phyloP scores from a whole-genome alignment of 108 stramenopile species.

The Mediolabrus comicus region DNA sequence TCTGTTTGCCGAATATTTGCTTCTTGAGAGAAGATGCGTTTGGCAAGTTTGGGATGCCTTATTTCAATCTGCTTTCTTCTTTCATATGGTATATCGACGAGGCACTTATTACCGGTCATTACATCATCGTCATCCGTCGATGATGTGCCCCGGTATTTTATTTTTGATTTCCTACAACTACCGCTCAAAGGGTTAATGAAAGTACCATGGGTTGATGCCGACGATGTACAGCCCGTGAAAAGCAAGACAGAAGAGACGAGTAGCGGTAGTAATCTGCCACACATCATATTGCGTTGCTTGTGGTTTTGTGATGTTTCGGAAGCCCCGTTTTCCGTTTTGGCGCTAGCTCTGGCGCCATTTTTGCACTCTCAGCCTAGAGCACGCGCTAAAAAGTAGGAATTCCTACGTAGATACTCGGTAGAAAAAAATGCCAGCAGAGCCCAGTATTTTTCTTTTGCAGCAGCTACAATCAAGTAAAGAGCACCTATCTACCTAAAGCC shows the following conservation, averaged over 20 bases:
- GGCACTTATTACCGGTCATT: neutral
- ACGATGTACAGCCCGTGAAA: neutral
- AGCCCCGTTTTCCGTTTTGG: too few relatives aligned
- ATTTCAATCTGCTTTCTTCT: neutral
- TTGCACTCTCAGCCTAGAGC: too few relatives aligned
- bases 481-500: too few relatives aligned
- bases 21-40: constrained; percentile 8
- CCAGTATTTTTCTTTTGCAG: neutral
- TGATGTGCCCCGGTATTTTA: neutral
- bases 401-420: neutral
- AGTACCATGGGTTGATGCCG: too few relatives aligned
- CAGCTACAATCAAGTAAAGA: neutral
- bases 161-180: neutral
- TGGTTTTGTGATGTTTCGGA: neutral
- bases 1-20: constrained; percentile 19
- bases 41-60: constrained; percentile 16
- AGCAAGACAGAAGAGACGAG: neutral
- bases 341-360: too few relatives aligned
- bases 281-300: neutral
- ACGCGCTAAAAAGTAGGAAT: neutral
- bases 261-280: neutral
- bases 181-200: neutral
- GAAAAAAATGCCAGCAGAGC: neutral
- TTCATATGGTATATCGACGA: neutral
- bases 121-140: neutral